Percentiles rank a stretch among this genome's conserved stretches.
These are phyloP conservation scores for Backusella australiensis DNA, from an alignment of 192 early-diverging fungal species.

Conservation along the genomic window DNA sequence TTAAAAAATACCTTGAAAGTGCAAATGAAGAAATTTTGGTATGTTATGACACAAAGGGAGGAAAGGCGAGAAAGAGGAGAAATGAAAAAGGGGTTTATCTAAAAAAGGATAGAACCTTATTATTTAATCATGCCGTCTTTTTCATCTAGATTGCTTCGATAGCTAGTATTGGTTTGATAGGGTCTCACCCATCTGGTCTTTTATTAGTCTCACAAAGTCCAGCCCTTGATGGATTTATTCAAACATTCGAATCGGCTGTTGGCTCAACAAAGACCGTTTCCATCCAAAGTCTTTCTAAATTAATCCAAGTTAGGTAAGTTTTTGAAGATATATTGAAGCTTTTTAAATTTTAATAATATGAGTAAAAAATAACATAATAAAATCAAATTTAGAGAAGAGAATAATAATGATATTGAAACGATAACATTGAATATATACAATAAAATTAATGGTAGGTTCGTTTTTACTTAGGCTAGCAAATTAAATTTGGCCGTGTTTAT, in stretches of 20 bases:
- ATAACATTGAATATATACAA: slow-evolving; percentile 12
- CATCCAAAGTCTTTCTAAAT: slow-evolving; percentile 33
- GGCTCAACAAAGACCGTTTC: slow-evolving; percentile 29
- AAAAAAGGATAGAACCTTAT: slow-evolving; percentile 1
- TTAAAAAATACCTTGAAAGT: slow-evolving; percentile 21
- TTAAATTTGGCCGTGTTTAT: background rate
- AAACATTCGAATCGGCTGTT: slow-evolving; percentile 8
- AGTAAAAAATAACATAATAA: background rate
- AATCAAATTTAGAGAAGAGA: background rate
- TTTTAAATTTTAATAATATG: background rate
- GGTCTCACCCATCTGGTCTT: slow-evolving; percentile 20
- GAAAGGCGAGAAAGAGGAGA: background rate
- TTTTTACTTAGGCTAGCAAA: background rate
- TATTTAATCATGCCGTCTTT: slow-evolving; percentile 1
- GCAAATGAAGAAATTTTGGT: slow-evolving; percentile 26
- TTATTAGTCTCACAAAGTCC: slow-evolving; percentile 8
- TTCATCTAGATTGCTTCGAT: slow-evolving; percentile 26
- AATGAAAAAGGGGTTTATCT: background rate
- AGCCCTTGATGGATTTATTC: slow-evolving; percentile 16
- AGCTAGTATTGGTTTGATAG: slow-evolving; percentile 32
- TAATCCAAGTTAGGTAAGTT: slow-evolving; percentile 33
- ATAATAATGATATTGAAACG: background rate
- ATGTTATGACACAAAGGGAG: background rate
- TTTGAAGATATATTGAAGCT: no score
- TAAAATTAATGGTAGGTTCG: slow-evolving; percentile 11